A percentile compares a stretch with the other conserved stretches of the same genome.
These are phyloP conservation scores for Ustilago tritici DNA, from an alignment of 1,284 basidiomycete genomes.

Conservation along the genomic window DNA sequence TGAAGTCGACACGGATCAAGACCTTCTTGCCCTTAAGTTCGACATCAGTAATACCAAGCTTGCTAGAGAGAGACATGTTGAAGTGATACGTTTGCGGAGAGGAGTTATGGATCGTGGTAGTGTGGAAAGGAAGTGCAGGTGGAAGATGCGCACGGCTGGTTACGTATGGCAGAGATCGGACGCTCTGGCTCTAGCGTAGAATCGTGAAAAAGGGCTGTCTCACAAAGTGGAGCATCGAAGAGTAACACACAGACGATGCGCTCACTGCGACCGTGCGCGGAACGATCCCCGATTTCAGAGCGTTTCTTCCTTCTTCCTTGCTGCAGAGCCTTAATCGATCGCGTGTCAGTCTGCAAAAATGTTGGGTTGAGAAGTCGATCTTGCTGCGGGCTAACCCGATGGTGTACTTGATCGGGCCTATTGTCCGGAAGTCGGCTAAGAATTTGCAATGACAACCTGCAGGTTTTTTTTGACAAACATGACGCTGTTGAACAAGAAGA, in stretches of 20 bases:
- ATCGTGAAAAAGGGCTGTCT: slow-evolving; percentile 25
- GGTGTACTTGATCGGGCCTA: neutral
- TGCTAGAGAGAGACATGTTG: slow-evolving; percentile 94
- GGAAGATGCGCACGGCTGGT: slow-evolving; percentile 1
- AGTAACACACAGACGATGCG: neutral
- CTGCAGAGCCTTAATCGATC: slow-evolving; percentile 30
- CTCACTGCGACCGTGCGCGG: slow-evolving; percentile 18
- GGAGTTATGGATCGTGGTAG: neutral
- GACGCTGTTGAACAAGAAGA: neutral
- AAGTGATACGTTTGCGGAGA: slow-evolving; percentile 16
- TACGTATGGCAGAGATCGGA: slow-evolving; percentile 14
- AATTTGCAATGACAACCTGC: slow-evolving; percentile 8
- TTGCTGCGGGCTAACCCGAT: neutral
- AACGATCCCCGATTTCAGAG: neutral
- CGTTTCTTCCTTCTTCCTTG: slow-evolving; percentile 13
- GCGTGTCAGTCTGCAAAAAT: neutral
- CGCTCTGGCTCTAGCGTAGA: neutral
- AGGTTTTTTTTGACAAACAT: slow-evolving; percentile 7
- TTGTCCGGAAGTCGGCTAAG: slow-evolving; percentile 22
- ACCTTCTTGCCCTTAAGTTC: slow-evolving; percentile 90
- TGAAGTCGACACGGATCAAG: slow-evolving; percentile 83
- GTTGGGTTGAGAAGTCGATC: neutral
- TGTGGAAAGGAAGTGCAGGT: slow-evolving; percentile 3
- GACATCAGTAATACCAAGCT: slow-evolving; percentile 82
- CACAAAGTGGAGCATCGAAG: slow-evolving; percentile 31